phyloP scores from a whole-genome alignment of 164 flowering plant species.

The Amborella trichopoda region DNA sequence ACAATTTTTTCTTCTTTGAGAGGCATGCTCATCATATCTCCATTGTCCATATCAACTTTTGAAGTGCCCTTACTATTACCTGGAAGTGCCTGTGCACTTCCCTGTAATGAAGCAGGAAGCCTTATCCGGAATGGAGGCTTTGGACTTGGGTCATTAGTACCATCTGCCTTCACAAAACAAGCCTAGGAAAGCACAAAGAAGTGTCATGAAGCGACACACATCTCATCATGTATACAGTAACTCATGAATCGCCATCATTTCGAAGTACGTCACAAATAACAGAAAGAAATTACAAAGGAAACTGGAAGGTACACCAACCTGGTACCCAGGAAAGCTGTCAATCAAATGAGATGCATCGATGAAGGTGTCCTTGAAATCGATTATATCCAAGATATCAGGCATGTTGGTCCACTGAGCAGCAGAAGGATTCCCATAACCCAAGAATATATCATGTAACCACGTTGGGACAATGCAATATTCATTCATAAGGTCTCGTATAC shows the following conservation, averaged over 20 bases:
- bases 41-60: conserved; percentile 26
- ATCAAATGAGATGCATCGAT: conserved; percentile 73
- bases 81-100: conserved; percentile 43
- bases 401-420: conserved; percentile 96
- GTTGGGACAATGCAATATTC: conserved; percentile 97
- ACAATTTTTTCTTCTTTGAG: conserved; percentile 40
- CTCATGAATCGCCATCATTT: too few species aligned
- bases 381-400: conserved; percentile 78
- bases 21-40: conserved; percentile 2
- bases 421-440: conserved; percentile 98
- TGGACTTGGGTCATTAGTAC: conserved; percentile 48
- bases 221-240: too few species aligned
- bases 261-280: too few species aligned
- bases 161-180: conserved; percentile 56
- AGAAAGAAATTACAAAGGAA: too few species aligned
- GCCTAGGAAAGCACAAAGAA: conserved; percentile 30
- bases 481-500: conserved; percentile 99
- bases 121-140: conserved; percentile 73
- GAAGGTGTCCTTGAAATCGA: conserved; percentile 94
- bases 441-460: conserved; percentile 87
- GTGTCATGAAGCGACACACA: neutral
- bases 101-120: conserved; percentile 46
- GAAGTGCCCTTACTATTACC: conserved; percentile 36
- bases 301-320: too few species aligned
- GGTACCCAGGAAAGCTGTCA: conserved; percentile 54